A percentile compares a stretch with the other conserved stretches of the same genome.
Evolutionary conservation across 441 rosid genomes (phyloP).

Genomic region (Corymbia citriodora): DNA sequence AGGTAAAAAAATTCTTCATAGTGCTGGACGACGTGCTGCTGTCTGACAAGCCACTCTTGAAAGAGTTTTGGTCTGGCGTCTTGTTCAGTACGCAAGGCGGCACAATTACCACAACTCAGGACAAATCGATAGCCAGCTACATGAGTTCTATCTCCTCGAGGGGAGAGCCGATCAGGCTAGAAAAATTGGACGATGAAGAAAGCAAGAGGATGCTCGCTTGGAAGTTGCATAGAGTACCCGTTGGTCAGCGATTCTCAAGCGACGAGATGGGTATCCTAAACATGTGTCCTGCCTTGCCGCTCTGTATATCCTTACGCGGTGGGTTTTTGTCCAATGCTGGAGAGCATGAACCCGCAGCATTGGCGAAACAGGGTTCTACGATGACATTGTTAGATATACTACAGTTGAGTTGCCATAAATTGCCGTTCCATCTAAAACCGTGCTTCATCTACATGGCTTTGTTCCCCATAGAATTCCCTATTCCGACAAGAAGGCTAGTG

Average conservation of each 20-base stretch:
- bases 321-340: neutral
- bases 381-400: neutral
- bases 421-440: neutral
- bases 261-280: neutral
- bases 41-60: neutral
- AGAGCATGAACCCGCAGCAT: neutral
- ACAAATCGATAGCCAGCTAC: accelerated
- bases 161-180: neutral
- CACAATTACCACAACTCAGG: neutral
- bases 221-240: neutral
- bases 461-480: neutral
- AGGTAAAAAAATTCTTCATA: accelerated
- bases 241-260: neutral
- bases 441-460: neutral
- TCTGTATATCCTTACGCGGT: neutral
- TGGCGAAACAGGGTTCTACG: accelerated
- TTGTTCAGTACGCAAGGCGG: too few species aligned
- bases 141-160: too few species aligned
- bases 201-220: neutral
- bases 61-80: too few species aligned
- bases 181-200: neutral
- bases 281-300: neutral
- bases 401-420: neutral
- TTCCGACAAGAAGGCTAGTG: neutral
- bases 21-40: neutral